Evolutionary conservation across 768 basidiomycete species (phyloP).

Genomic region (Multifurca ochricompacta): DNA sequence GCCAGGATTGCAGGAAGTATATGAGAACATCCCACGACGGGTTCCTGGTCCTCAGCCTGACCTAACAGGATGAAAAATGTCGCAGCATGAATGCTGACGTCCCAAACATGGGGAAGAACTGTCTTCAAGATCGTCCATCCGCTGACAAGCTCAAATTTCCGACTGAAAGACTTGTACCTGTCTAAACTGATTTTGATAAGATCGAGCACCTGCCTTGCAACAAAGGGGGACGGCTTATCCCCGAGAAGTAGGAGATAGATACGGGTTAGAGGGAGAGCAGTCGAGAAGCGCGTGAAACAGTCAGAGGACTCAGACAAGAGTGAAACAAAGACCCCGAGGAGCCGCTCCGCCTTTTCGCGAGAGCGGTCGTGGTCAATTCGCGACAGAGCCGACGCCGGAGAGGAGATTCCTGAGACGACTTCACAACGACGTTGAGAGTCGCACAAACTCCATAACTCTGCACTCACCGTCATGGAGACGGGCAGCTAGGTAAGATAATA

Average conservation of each 20-base stretch:
- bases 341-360: conserved; percentile 57
- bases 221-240: conserved; percentile 53
- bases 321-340: conserved; percentile 57
- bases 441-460: not conserved
- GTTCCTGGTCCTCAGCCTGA: conserved; percentile 27
- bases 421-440: not conserved
- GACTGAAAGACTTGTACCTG: conserved; percentile 53
- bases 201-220: conserved; percentile 51
- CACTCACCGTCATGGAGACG: conserved; percentile 60
- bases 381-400: conserved; percentile 52
- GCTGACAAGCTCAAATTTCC: conserved; percentile 78
- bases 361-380: conserved; percentile 42
- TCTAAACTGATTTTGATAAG: conserved; percentile 51
- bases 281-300: conserved; percentile 62
- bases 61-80: conserved; percentile 64
- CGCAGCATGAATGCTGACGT: conserved; percentile 52
- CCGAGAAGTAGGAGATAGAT: conserved; percentile 76
- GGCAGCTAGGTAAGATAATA: conserved; percentile 79
- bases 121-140: conserved; percentile 75
- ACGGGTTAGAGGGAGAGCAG: conserved; percentile 68
- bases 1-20: conserved; percentile 68
- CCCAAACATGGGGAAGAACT: conserved; percentile 63
- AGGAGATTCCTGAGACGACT: conserved; percentile 26
- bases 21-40: conserved; percentile 48
- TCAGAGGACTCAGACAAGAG: conserved; percentile 45